Conservation (phyloP, 129 eudicot genomes). For the Solidago caesia region DNA sequence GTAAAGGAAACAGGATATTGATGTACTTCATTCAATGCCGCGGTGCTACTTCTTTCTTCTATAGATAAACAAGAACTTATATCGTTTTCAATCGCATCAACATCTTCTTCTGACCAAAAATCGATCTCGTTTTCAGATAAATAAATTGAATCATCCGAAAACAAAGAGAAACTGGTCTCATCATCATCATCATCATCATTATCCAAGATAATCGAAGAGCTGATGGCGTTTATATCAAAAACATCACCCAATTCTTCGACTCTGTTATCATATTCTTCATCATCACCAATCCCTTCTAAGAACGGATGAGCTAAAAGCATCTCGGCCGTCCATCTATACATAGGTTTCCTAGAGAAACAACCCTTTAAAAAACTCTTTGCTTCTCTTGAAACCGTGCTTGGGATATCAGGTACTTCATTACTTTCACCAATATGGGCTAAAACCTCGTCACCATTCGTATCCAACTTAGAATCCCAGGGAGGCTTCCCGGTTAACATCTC, state of each 20-base stretch:
- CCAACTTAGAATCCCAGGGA: slow-evolving; percentile 14
- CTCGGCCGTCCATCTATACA: slow-evolving; percentile 44
- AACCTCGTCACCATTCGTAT: slow-evolving; percentile 32
- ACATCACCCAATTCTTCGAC: slow-evolving; percentile 26
- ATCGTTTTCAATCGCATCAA: slow-evolving; percentile 19
- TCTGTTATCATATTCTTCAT: slow-evolving; percentile 29
- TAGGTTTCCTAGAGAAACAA: slow-evolving; percentile 61
- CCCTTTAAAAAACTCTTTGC: slow-evolving; percentile 60
- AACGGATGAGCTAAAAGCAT: slow-evolving; percentile 38
- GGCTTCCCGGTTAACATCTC: slow-evolving; percentile 43
- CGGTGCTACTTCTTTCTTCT: slow-evolving; percentile 12
- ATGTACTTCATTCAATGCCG: slow-evolving; percentile 30
- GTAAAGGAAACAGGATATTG: slow-evolving; percentile 39
- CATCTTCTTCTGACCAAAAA: slow-evolving; percentile 43
- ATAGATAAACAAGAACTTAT: slow-evolving; percentile 27
- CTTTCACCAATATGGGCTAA: slow-evolving; percentile 38
- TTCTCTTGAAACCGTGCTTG: slow-evolving; percentile 43
- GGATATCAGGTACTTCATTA: slow-evolving; percentile 47
- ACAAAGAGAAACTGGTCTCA: slow-evolving; percentile 35
- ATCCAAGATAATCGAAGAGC: slow-evolving; percentile 34
- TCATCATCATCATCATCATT: slow-evolving; percentile 46
- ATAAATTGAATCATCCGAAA: slow-evolving; percentile 35
- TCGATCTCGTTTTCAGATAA: slow-evolving; percentile 13
- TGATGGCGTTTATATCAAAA: slow-evolving; percentile 38
- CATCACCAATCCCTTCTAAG: slow-evolving; percentile 51